Evolutionary conservation across 345 rosid genomes (phyloP), one percentile per base, ranked within the genome.

Genomic region (Limnanthes douglasii): DNA sequence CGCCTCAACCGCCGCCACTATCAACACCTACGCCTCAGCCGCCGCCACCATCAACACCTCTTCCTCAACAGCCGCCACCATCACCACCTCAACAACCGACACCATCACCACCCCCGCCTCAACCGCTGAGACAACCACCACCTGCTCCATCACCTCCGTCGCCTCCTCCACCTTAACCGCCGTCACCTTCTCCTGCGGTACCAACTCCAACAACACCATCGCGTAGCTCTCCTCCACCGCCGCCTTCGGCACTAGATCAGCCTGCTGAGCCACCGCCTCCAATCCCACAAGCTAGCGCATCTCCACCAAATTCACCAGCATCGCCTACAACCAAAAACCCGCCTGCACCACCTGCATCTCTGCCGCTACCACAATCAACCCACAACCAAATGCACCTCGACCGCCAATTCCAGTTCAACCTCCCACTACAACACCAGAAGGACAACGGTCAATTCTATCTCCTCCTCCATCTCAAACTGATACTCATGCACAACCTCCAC

Each of bases 401-500:
- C 50, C 60, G 11, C 11, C 62, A 37, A 1, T 30, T 37, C 21
- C 41, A 2, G 54, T 62, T n/a, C 43, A 43, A 6, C 36, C 57
- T 9, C 47, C 54, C 2, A 14, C 52, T 35, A 8, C 61, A 15
- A 2, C 68, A 8, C 43, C 67, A 15, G 45, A 54, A 26, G 32
- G 51, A 17, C 11, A 60, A 28, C 34, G 18, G 4, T 31, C 34
- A 32, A 50, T 56, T 41, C 11, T 50, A 19, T 35, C 33, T 10
- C 36, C 59, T 43, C 50, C 22, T 28, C 17, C 45, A 15, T 31
- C 26, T 2, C 5, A 18, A 31, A 17, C 59, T 8, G 5, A 15
- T n/a, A 39, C 64, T 26, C 65, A 67, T 46, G 18, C 59, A 13
- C 48, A 56, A 5, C 65, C 71, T 14, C 48, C 80, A 42, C 57